A percentile compares a stretch with the other conserved stretches of the same genome.
Conservation (phyloP, 2,329 filamentous ascomycete genomes). For the Paecilomyces variotii region DNA sequence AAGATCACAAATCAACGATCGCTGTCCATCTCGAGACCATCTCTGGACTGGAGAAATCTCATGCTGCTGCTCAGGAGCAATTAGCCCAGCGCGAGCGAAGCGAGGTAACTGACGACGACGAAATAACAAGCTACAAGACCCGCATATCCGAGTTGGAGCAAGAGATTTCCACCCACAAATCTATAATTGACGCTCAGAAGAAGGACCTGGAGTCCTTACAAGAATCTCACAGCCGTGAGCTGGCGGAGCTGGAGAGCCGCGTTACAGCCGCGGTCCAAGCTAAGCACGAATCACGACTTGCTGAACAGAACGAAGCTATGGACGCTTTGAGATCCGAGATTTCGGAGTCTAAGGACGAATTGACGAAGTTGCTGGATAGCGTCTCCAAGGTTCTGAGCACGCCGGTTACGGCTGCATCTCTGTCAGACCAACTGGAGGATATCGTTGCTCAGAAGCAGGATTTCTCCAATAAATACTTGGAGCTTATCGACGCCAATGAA, state of each 20-base stretch:
- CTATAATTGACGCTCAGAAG: conserved; percentile 47
- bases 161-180: conserved; percentile 50
- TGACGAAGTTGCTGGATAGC: conserved; percentile 56
- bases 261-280: conserved; percentile 28
- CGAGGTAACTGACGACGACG: conserved; percentile 47
- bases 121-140: conserved; percentile 34
- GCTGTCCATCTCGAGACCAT: conserved; percentile 61
- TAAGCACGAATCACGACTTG: conserved; percentile 27
- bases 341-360: conserved; percentile 56
- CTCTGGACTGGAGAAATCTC: conserved; percentile 63
- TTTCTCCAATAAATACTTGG: conserved; percentile 35
- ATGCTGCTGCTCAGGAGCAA: conserved; percentile 57
- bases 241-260: conserved; percentile 32
- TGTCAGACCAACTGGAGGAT: conserved; percentile 59
- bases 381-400: conserved; percentile 38
- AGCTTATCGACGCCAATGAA: conserved; percentile 32
- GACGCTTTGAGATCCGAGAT: conserved; percentile 56
- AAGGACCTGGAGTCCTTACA: conserved; percentile 46
- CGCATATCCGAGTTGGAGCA: conserved; percentile 49
- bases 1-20: conserved; percentile 71
- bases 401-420: conserved; percentile 47
- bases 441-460: conserved; percentile 34
- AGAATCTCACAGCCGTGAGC: conserved; percentile 42
- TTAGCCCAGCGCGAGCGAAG: conserved; percentile 58
- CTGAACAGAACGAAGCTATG: conserved; percentile 50